phyloP scores from a whole-genome alignment of 495 filamentous ascomycete species.

The Neurospora discreta region DNA sequence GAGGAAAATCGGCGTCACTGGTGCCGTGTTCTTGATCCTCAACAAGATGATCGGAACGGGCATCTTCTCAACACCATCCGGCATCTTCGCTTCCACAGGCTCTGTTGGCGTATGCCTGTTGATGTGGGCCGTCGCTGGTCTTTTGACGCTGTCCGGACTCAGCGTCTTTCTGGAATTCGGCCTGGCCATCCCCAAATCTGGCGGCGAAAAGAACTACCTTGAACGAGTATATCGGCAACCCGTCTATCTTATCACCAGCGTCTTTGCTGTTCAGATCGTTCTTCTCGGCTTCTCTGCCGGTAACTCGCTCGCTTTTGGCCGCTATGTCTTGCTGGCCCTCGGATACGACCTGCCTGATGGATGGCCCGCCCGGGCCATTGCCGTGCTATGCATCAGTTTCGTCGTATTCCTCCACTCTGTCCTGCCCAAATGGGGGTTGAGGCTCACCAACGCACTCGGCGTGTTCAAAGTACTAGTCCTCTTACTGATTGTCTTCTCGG shows the following conservation, averaged over 20 bases:
- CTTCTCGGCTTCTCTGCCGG: slow-evolving; percentile 41
- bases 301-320: slow-evolving; percentile 57
- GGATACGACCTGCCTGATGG: slow-evolving; percentile 37
- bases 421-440: slow-evolving; percentile 50
- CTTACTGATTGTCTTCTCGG: slow-evolving; percentile 48
- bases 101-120: slow-evolving; percentile 30
- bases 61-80: slow-evolving; percentile 33
- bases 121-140: slow-evolving; percentile 26
- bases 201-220: slow-evolving; percentile 52
- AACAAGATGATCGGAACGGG: slow-evolving; percentile 52
- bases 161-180: slow-evolving; percentile 33
- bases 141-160: slow-evolving; percentile 11
- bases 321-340: slow-evolving; percentile 54
- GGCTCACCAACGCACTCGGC: slow-evolving; percentile 51
- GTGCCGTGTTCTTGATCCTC: slow-evolving; percentile 42
- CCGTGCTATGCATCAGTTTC: slow-evolving; percentile 41
- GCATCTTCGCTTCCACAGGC: slow-evolving; percentile 31
- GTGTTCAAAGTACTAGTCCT: slow-evolving; percentile 55
- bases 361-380: slow-evolving; percentile 53
- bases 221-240: slow-evolving; percentile 52
- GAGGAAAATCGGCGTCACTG: slow-evolving; percentile 39
- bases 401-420: slow-evolving; percentile 46
- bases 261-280: slow-evolving; percentile 48
- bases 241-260: slow-evolving; percentile 47
- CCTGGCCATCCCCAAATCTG: slow-evolving; percentile 40